Evolutionary conservation across 192 early-diverging fungal genomes (phyloP), one percentile per base, ranked within the genome.

Genomic region (Entomortierella beljakovae): DNA sequence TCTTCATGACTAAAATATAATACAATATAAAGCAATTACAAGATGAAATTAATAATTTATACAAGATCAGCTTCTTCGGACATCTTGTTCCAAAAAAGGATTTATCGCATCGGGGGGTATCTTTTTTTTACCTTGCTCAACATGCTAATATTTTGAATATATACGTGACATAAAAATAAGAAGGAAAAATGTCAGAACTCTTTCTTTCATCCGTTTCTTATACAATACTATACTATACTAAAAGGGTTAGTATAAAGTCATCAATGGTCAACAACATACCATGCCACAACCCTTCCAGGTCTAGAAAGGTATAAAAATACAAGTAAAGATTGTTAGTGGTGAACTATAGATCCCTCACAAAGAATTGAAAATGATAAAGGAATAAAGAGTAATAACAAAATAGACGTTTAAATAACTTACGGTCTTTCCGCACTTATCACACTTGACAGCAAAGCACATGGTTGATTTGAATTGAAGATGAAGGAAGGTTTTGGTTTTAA

Each of bases 401-500:
- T 40, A 1, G 1, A 22, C n/a, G 2, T 13, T 2, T 11, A 20
- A 49, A 46, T 15, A 3, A 43, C 63, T 55, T 66, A 66, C 71
- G 11, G 71, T 74, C 63, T 74, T 74, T 46, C 54, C 52, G 57
- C 71, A 74, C 57, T 74, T 53, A 50, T 65, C 46, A 50, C 71
- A 74, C 57, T 74, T 74, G 57, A 74, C 71, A 46, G 71, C 63
- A 57, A 49, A 74, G 57, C 71, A 74, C 71, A 74, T 74, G 42
- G 20, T 61, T 42, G n/a, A 34, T 33, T 16, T 13, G n/a, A 23
- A 1, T n/a, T 20, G 16, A 11, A 16, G 49, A 15, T 49, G 42
- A 28, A 2, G 69, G 13, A 42, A 34, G 25, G 10, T 52, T 28
- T 10, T 58, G 42, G 26, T 46, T 46, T 46, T 2, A 15, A 20